Evolutionary conservation across 441 rosid species (phyloP).

Genomic region (Erodium trifolium): DNA sequence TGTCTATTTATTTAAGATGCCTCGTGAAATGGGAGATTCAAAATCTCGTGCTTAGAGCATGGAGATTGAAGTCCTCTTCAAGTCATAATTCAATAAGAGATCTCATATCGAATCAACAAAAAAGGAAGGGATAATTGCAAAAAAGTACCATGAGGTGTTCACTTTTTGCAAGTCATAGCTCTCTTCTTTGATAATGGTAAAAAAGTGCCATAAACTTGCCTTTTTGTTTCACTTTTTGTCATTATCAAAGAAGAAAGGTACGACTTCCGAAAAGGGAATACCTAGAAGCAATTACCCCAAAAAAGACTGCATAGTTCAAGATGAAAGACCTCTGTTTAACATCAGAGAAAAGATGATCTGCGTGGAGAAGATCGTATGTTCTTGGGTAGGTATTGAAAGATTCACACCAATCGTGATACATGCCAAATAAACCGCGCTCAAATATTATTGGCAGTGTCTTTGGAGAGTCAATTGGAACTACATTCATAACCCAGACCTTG

Average conservation of each 20-base stretch:
- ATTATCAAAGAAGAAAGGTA: too few species aligned
- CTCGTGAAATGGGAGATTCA: not conserved
- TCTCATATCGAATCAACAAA: not conserved
- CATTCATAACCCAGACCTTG: constrained; percentile 75
- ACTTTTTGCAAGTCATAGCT: too few species aligned
- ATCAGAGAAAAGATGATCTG: constrained; percentile 91
- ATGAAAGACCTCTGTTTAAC: constrained; percentile 56
- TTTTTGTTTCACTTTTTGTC: too few species aligned
- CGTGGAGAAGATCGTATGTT: constrained; percentile 79
- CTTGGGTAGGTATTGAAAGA: constrained; percentile 91
- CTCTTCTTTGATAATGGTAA: too few species aligned
- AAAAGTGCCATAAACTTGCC: too few species aligned
- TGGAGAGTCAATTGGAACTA: constrained; percentile 69
- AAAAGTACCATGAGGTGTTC: too few species aligned
- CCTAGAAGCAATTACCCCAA: too few species aligned
- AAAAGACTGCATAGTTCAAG: constrained; percentile 11
- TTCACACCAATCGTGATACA: constrained; percentile 94
- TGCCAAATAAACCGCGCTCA: constrained; percentile 82
- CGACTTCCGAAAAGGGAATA: too few species aligned
- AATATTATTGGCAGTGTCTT: constrained; percentile 86
- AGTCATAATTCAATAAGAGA: not conserved
- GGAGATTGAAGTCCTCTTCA: not conserved
- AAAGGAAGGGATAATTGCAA: too few species aligned
- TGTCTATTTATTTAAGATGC: not conserved
- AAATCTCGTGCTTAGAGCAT: not conserved